phyloP scores from a whole-genome alignment of 164 flowering plant genomes.

The Nelumbo lutea region DNA sequence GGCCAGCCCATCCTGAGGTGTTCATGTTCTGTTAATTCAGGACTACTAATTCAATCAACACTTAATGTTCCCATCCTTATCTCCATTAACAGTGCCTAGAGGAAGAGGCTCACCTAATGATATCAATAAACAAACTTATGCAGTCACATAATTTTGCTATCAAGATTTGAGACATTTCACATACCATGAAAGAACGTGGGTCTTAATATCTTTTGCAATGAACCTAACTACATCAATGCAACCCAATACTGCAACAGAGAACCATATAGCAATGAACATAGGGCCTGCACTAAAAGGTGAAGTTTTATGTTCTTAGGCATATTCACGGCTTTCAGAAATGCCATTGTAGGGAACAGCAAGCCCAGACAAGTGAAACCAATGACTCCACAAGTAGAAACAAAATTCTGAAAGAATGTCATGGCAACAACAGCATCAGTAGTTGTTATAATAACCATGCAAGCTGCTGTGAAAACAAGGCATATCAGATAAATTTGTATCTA shows the following conservation, averaged over 20 bases:
- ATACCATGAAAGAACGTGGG: background rate
- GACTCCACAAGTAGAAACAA: slow-evolving; percentile 63
- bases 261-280: slow-evolving; percentile 38
- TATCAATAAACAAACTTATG: too few species aligned
- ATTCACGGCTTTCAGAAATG: slow-evolving; percentile 48
- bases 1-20: slow-evolving; percentile 49
- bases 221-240: slow-evolving; percentile 49
- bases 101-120: too few species aligned
- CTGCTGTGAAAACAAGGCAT: slow-evolving; percentile 27
- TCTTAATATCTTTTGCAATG: slow-evolving; percentile 29
- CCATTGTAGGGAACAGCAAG: slow-evolving; percentile 53
- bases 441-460: slow-evolving; percentile 40
- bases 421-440: slow-evolving; percentile 37
- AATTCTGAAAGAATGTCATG: slow-evolving; percentile 63
- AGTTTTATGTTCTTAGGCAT: slow-evolving; percentile 23
- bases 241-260: slow-evolving; percentile 52
- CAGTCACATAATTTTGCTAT: too few species aligned
- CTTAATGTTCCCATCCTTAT: too few species aligned
- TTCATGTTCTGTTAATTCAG: slow-evolving; percentile 19
- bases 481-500: slow-evolving; percentile 7
- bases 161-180: background rate
- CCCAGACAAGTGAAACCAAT: slow-evolving; percentile 65
- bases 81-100: too few species aligned
- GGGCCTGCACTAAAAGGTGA: slow-evolving; percentile 18
- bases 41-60: too few species aligned